Conservation (phyloP, 768 basidiomycete species). For the Lentinula sp. region DNA sequence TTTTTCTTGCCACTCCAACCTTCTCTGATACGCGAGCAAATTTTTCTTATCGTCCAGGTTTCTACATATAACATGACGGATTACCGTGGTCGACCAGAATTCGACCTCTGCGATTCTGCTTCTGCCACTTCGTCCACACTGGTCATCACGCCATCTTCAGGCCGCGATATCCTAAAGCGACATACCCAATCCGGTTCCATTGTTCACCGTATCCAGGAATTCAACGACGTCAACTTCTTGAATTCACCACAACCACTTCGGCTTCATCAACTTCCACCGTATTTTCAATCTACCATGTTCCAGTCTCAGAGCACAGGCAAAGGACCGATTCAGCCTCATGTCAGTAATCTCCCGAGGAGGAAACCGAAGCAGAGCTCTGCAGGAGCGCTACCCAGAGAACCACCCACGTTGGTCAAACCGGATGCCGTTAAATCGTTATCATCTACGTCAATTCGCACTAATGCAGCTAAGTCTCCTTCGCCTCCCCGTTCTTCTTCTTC, state of each 20-base stretch:
- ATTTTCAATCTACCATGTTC: neutral
- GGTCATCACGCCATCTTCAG: neutral
- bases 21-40: neutral
- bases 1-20: neutral
- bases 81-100: neutral
- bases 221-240: neutral
- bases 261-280: neutral
- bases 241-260: neutral
- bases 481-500: neutral
- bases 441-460: neutral
- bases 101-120: neutral
- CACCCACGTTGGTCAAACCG: neutral
- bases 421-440: neutral
- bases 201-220: neutral
- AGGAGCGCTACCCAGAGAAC: neutral
- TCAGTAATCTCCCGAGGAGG: neutral
- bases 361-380: neutral
- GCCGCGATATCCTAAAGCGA: neutral
- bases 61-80: neutral
- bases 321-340: constrained; percentile 4
- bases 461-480: neutral
- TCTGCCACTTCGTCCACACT: neutral
- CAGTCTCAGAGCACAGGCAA: neutral
- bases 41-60: neutral
- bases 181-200: neutral